Conservation (phyloP, 2,329 filamentous ascomycete species). For the Alternaria novae-zelandiae region DNA sequence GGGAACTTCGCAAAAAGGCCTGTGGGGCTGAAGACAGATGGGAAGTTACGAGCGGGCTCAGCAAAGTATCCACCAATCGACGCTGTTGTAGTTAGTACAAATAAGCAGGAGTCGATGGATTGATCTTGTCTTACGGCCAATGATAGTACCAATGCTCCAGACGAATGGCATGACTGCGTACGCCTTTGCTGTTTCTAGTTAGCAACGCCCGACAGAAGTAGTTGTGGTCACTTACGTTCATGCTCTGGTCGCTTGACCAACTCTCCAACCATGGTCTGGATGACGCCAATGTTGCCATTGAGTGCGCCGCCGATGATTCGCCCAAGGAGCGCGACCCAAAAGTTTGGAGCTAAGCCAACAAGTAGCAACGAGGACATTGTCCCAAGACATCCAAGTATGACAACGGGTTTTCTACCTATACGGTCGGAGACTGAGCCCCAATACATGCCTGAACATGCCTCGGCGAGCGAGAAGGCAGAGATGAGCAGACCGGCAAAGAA, state of each 20-base stretch:
- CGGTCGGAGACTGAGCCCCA: conserved; percentile 50
- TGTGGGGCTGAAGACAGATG: conserved; percentile 69
- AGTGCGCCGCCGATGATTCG: conserved; percentile 79
- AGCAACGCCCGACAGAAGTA: conserved; percentile 51
- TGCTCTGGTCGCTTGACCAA: conserved; percentile 83
- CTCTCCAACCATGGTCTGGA: conserved; percentile 91
- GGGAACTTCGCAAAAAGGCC: conserved; percentile 80
- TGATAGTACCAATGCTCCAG: conserved; percentile 88
- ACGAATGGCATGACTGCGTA: conserved; percentile 89
- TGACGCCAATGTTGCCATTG: conserved; percentile 81
- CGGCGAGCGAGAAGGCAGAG: conserved; percentile 87
- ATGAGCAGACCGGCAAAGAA: conserved; percentile 89
- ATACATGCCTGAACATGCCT: conserved; percentile 81
- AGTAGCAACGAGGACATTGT: conserved; percentile 83
- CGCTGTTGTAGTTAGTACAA: conserved; percentile 50
- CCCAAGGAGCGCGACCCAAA: conserved; percentile 81
- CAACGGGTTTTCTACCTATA: conserved; percentile 50
- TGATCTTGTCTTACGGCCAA: conserved; percentile 62
- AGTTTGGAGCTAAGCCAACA: conserved; percentile 81
- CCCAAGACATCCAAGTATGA: conserved; percentile 65
- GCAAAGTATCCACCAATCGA: conserved; percentile 88
- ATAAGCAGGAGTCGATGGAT: background rate
- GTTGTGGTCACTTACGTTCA: conserved; percentile 68
- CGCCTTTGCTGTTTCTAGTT: conserved; percentile 75
- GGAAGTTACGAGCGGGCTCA: conserved; percentile 76